A percentile compares a stretch with the other conserved stretches of the same genome.
Evolutionary conservation across 345 rosid species (phyloP).

Genomic region (Schrenkiella parvula): DNA sequence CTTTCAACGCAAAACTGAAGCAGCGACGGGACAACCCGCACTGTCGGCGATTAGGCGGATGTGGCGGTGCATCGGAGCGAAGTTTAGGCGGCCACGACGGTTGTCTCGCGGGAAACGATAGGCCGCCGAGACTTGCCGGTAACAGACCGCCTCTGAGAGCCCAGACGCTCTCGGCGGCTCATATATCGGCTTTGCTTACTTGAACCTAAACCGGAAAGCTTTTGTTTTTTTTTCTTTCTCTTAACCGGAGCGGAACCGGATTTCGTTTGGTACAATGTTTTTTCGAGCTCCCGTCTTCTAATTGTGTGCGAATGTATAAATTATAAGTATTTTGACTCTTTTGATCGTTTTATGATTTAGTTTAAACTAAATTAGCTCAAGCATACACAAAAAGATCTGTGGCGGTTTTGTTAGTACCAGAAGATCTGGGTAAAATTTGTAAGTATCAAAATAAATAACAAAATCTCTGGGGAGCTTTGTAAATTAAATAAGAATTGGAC

Average conservation of each 20-base stretch:
- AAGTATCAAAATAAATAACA: neutral
- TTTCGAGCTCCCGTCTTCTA: constrained; percentile 3
- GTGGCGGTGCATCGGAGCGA: constrained; percentile 25
- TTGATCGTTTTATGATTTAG: constrained; percentile 12
- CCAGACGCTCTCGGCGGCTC: constrained; percentile 35
- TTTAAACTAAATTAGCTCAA: neutral
- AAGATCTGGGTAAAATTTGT: neutral
- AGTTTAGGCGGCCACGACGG: constrained; percentile 19
- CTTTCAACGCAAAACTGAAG: constrained; percentile 36
- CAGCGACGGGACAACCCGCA: constrained; percentile 24
- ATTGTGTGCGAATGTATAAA: neutral
- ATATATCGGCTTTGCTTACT: constrained; percentile 27
- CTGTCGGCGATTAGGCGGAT: constrained; percentile 21
- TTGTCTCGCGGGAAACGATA: neutral
- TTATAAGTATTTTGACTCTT: neutral
- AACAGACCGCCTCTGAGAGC: constrained; percentile 23
- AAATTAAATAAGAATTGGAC: neutral
- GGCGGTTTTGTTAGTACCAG: neutral
- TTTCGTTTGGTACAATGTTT: constrained; percentile 9
- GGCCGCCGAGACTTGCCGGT: constrained; percentile 26
- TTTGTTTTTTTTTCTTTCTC: neutral
- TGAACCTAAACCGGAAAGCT: constrained; percentile 20
- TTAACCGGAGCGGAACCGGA: constrained; percentile 5
- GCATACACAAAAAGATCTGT: too few relatives aligned
- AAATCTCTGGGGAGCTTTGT: neutral